Conservation (phyloP, 2,329 filamentous ascomycete genomes). For the Penicillium fuscoglaucum region DNA sequence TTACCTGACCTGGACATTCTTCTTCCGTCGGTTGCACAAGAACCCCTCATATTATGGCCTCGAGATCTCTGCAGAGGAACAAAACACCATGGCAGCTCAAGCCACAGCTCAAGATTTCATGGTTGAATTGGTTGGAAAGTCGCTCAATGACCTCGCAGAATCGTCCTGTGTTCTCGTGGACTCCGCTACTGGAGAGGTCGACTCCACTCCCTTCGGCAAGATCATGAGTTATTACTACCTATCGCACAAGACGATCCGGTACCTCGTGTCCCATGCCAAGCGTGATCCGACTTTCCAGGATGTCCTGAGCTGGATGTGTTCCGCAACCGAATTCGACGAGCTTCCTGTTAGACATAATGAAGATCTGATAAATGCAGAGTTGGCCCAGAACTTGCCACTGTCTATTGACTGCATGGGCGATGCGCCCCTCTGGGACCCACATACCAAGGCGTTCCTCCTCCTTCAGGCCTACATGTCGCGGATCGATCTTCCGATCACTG, state of each 20-base stretch:
- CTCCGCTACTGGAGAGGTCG: conserved; percentile 78
- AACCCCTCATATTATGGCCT: conserved; percentile 98
- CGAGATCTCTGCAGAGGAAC: conserved; percentile 87
- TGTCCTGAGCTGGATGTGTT: conserved; percentile 86
- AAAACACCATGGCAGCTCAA: conserved; percentile 83
- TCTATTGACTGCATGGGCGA: conserved; percentile 59
- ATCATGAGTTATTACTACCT: conserved; percentile 99
- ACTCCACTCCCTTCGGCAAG: conserved; percentile 87
- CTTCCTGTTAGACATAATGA: conserved; percentile 97
- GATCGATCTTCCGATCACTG: conserved; percentile 87
- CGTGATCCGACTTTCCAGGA: conserved; percentile 75
- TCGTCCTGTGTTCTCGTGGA: conserved; percentile 83
- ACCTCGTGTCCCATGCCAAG: conserved; percentile 75
- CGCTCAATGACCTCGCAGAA: conserved; percentile 74
- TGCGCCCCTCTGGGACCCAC: conserved; percentile 95
- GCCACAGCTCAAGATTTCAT: conserved; percentile 90
- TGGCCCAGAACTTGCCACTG: conserved; percentile 79
- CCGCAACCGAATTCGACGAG: conserved; percentile 94
- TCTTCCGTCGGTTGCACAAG: conserved; percentile 95
- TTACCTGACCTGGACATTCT: conserved; percentile 99
- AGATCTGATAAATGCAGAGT: conserved; percentile 90
- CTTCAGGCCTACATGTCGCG: conserved; percentile 94
- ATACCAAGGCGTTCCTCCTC: conserved; percentile 92
- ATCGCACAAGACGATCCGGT: conserved; percentile 89
- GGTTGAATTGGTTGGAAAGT: conserved; percentile 86